Evolutionary conservation across 495 filamentous ascomycete species (phyloP).

Genomic region (Hyphodiscus hymeniophilus): DNA sequence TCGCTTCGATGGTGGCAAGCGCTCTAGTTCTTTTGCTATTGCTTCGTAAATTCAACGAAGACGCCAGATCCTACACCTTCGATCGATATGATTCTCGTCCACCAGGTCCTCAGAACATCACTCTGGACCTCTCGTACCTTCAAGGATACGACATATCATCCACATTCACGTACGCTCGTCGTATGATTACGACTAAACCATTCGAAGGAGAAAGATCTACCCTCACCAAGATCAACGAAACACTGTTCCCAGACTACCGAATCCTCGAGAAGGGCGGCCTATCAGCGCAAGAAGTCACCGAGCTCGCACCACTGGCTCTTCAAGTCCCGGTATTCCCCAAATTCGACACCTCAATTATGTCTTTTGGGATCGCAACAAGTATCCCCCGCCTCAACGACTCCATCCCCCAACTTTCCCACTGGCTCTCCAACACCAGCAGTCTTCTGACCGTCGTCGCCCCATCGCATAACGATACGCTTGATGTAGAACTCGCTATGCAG

Average conservation of each 20-base stretch:
- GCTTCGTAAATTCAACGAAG: no score
- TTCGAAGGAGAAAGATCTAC: slow-evolving; percentile 1
- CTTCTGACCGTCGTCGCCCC: slow-evolving; percentile 47
- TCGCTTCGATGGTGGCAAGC: not conserved
- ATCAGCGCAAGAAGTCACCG: not conserved
- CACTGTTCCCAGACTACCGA: slow-evolving; percentile 2
- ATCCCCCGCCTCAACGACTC: slow-evolving; percentile 42
- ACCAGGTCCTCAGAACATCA: not conserved
- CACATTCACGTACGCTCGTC: slow-evolving; percentile 10
- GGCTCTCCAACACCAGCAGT: slow-evolving; percentile 48
- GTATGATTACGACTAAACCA: slow-evolving; percentile 8
- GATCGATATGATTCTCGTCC: not conserved
- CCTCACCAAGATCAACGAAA: slow-evolving; percentile 11
- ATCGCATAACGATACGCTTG: slow-evolving; percentile 33
- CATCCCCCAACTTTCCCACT: slow-evolving; percentile 47
- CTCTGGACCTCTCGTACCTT: slow-evolving; percentile 11
- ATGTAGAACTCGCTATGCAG: slow-evolving; percentile 24
- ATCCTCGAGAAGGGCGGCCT: slow-evolving; percentile 3
- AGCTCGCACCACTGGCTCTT: slow-evolving; percentile 3
- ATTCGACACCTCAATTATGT: slow-evolving; percentile 21
- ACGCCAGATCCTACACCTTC: not conserved
- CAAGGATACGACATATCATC: slow-evolving; percentile 1
- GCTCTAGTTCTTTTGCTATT: not conserved
- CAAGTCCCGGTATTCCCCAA: slow-evolving; percentile 7
- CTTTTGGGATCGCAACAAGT: slow-evolving; percentile 53